Base-by-base conservation (phyloP, 169 alveolate genomes). In the Cryptosporidium bovis region DNA sequence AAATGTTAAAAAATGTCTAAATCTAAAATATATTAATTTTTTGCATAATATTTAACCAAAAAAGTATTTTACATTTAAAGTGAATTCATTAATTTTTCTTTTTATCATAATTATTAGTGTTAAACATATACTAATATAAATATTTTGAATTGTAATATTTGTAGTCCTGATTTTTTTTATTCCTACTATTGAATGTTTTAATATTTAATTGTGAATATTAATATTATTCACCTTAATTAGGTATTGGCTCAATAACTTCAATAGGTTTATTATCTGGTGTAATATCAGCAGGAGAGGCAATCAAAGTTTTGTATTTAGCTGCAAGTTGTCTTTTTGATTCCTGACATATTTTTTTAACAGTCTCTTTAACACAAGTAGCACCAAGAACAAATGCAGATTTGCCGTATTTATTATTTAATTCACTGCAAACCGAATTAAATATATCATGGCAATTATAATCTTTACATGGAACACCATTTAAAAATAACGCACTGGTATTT, bases 231-330 rank as follows among this genome's bases (percentile, higher is more conserved):
- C 20, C 29, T 34, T n/a, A 69, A 16, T 65, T 53, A 15, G 83
- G 83, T n/a, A 69, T 69, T 7, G 83, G 83, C 4, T 69, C 83
- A 13, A 36, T 24, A 10, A 33, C 83, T 33, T 69, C 83, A 4
- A 69, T 29, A 1, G 83, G n/a, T 20, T 10, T 16, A 15, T 69
- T 69, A 33, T 69, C 83, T n/a, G 64, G 24, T 62, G 65, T 60
- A 10, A 77, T 77, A 46, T 77, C 87, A 24, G 87, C 71, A 60
- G 87, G 87, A 4, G 65, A 77, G 12, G 65, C 64, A 6, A 56
- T 15, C 4, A 60, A 18, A 2, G 69, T 60, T 20, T 56, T 68
- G 36, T 60, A 48, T 46, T 77, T 77, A 1, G 69, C 27, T 55
- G 51, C 29, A 56, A 77, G 31, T 44, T 77, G 77, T 60, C 71